Base-by-base conservation (phyloP, 805 yeast species). In the Hagleromyces aurorensis region DNA sequence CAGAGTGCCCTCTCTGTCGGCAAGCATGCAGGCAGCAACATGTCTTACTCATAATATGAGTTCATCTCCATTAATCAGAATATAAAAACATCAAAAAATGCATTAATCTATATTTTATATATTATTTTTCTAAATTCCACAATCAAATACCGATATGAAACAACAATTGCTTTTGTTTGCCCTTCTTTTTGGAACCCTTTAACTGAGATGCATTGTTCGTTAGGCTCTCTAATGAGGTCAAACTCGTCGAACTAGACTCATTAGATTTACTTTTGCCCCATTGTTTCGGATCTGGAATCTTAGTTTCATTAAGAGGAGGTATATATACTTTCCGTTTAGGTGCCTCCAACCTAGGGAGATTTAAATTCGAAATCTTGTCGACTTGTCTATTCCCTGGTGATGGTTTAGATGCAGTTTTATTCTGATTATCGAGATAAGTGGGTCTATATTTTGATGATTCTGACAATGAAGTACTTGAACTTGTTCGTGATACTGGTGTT, bases 1-100 rank as follows among this genome's bases (percentile, higher is more conserved):
- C 85, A 0, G 96, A 86, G 48, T 89, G 98, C 51, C 97, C 98
- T 0, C 61, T 91, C 16, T 91, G 97, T 50, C 59, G 97, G 31
- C 91, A 79, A 40, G 66, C 78, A 70, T 55, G 57, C 27, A 38
- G 34, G 17, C 41, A 48, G 11, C 52, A 50, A 27, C 53, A 50
- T 43, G 78, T 84, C 29, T 58, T 84, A 23, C 76, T 83, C 1
- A 50, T 80, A 30, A n/a, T 1, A 13, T 44, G 10, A 27, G 7
- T 11, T 17, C 17, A 28, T 25, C 13, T 8, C 6, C 10, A 4
- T 12, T 24, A 24, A 10, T n/a, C 23, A 13, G 13, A 24, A 13
- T 16, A 7, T 25, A n/a, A 27, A 8, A 13, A 21, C 17, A 28
- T 25, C 13, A 29, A 26, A 15, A 29, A 16, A 15, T 22, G 10